Percentiles rank a stretch among this genome's conserved stretches.
Conservation (phyloP, 2,329 filamentous ascomycete species). For the Byssoonygena ceratinophila region DNA sequence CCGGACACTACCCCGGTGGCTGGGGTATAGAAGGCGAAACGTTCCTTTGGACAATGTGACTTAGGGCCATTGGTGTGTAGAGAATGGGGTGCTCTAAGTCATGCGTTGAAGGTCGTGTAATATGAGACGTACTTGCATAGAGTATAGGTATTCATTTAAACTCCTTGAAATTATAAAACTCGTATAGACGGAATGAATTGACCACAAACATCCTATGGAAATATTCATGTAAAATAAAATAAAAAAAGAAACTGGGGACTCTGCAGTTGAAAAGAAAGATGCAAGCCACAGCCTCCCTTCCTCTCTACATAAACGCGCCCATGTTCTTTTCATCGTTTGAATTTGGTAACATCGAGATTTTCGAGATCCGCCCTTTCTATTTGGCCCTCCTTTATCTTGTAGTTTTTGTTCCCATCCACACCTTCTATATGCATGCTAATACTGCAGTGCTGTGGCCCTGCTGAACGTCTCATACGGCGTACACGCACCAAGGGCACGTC, state of each 20-base stretch:
- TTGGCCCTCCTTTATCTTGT: too few species aligned
- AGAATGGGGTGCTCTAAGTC: too few species aligned
- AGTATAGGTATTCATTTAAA: too few species aligned
- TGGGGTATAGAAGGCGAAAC: constrained; percentile 38
- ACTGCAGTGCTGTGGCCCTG: constrained; percentile 44
- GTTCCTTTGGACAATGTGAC: constrained; percentile 24
- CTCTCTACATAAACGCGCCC: not conserved
- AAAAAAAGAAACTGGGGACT: not conserved
- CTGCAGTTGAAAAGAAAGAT: not conserved
- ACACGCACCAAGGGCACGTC: constrained; percentile 73
- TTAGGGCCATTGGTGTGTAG: too few species aligned
- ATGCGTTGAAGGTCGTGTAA: too few species aligned
- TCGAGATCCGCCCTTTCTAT: too few species aligned
- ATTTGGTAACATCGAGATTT: not conserved
- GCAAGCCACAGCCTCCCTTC: not conserved
- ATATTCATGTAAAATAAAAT: too few species aligned
- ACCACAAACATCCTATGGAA: too few species aligned
- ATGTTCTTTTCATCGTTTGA: not conserved
- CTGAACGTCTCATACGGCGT: constrained; percentile 78
- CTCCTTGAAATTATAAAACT: too few species aligned
- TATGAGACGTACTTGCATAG: too few species aligned
- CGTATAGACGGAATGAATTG: too few species aligned
- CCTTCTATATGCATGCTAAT: constrained; percentile 1
- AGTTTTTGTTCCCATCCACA: too few species aligned
- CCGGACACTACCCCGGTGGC: constrained; percentile 45